Conservation (phyloP, 495 filamentous ascomycete genomes). For the Podospora pseudoanserina region DNA sequence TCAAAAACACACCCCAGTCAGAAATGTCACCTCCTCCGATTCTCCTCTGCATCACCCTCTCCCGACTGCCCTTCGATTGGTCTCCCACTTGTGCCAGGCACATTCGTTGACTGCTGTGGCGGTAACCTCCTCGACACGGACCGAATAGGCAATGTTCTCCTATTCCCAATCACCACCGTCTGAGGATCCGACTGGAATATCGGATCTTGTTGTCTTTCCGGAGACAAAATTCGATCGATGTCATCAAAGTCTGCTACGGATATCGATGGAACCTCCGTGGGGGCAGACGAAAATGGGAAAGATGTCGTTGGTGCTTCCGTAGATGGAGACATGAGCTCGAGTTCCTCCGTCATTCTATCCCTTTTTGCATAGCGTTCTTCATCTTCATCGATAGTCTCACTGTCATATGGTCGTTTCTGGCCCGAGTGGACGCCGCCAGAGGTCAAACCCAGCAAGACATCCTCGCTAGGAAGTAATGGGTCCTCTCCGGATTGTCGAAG, state of each 20-base stretch:
- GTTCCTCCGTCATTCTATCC: background rate
- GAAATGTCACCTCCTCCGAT: background rate
- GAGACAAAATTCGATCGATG: background rate
- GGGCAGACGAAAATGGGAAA: background rate
- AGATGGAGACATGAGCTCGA: background rate
- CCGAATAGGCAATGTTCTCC: conserved; percentile 1
- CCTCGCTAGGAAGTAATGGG: background rate
- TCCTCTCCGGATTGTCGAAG: background rate
- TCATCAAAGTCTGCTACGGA: background rate
- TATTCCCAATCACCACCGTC: background rate
- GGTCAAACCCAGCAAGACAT: background rate
- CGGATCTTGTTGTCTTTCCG: background rate
- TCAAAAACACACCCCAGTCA: too few species aligned
- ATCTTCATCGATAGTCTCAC: background rate
- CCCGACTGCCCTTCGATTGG: background rate
- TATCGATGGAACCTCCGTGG: background rate
- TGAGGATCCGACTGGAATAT: background rate
- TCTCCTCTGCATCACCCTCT: background rate
- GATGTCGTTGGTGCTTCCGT: background rate
- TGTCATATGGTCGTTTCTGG: background rate
- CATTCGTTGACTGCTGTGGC: background rate
- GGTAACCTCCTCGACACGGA: background rate
- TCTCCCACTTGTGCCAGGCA: background rate
- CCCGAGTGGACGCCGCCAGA: background rate
- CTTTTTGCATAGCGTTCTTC: background rate